Evolutionary conservation across 371 early-diverging fungal genomes (phyloP), one percentile per base, ranked within the genome.

Genomic region (Mucor plumbeus): DNA sequence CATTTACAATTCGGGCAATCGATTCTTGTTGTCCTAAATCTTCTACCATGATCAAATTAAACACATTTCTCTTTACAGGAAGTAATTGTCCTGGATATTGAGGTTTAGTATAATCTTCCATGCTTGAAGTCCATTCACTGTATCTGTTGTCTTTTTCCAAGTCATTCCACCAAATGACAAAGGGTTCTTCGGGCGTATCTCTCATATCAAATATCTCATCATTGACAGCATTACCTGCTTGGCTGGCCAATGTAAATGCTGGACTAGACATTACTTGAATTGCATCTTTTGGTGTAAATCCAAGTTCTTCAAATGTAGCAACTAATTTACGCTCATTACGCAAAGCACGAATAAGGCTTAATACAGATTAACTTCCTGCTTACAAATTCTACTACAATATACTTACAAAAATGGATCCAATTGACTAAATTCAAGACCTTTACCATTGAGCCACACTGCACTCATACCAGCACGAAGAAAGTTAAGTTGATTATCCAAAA

Each of bases 101-200:
- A 5, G 91, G 87, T 43, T 80, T 86, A 50, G 83, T 31, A 8
- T 92, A 69, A 79, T 82, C 85, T 31, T 59, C 53, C 11, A 95
- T 36, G 21, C 77, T 79, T 0, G 71, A 65, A 2, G 90, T 85
- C 92, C 94, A 96, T 21, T 69, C 65, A 11, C 78, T 67, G 77
- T 97, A 98, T 13, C 90, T 83, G 1, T 73, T 70, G 64, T 98
- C 98, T 21, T 80, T 88, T 68, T 93, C 95, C 17, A 98, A 70
- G 74, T 98, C 94, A 70, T 97, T 98, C 81, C 91, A 84, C 97
- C 97, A 98, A 14, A 87, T 56, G 11, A 94, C 77, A 15, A 82
- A 60, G 14, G 76, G 80, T 14, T 77, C 71, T 19, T 76, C 74
- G 3, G 78, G 73, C 6, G 72, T 78, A 63, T 92, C 91, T n/a